Base-by-base conservation (phyloP, 305 asterid genomes). In the Fraxinus angustifolia region DNA sequence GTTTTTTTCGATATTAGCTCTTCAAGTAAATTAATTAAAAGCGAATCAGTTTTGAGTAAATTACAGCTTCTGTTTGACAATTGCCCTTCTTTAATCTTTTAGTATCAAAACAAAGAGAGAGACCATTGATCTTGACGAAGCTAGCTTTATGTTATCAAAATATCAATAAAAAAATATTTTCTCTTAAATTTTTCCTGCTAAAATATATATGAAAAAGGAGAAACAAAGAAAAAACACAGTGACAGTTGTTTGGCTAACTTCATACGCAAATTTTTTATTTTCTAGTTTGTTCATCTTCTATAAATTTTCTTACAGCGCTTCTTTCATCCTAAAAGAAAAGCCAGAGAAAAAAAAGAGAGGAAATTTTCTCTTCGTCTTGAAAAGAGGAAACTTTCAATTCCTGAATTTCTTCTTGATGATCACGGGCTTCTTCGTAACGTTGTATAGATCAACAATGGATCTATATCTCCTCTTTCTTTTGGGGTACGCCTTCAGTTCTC, bases 361-460 rank as follows among this genome's bases (percentile, higher is more conserved):
- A 67, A 26, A 67, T 12, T 3, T 67, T 28, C 16, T 21, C 6
- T 23, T 7, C 12, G 4, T 7, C 12, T 10, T 62, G 5, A 62
- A 62, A 26, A 21, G 30, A 23, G 34, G 12, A 65, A 36, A 65
- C 70, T 12, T 23, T 67, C 33, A 42, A 8, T 35, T 26, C 38
- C 77, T 45, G 65, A 56, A 60, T 23, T 81, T 87, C 83, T 82
- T 87, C 48, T 26, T 58, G 50, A 33, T 58, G 71, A 60, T 17
- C 28, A 85, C 38, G 8, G 94, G 53, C 53, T 42, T 89, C 38
- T 48, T 76, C 68, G 93, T 89, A 35, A 77, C 53, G 33, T 67
- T 73, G 78, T 93, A 93, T 70, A 93, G 81, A 75, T 90, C 93
- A 1, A 40, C 75, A 79, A 93, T 58, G 36, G 88, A 90, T 48